A percentile compares a stretch with the other conserved stretches of the same genome.
Evolutionary conservation across 768 basidiomycete genomes (phyloP).

Genomic region (Polyporus arcularius): DNA sequence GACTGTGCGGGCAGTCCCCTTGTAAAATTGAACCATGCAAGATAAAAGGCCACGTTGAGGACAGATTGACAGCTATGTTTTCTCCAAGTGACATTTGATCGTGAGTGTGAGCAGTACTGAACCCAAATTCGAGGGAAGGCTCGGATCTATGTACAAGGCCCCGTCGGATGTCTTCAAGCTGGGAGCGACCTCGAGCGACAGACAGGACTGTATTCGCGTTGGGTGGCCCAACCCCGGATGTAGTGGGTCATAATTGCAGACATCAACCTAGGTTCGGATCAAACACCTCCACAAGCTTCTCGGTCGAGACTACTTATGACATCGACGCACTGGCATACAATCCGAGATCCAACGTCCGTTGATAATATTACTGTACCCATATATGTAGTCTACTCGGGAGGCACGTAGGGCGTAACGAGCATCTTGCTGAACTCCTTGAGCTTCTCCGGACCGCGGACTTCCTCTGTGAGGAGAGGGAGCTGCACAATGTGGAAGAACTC

Average conservation of each 20-base stretch:
- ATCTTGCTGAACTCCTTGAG: slow-evolving; percentile 91
- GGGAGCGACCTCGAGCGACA: too few species aligned
- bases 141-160: too few species aligned
- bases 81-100: too few species aligned
- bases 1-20: slow-evolving; percentile 15
- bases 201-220: too few species aligned
- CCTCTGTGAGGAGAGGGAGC: slow-evolving; percentile 92
- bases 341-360: background rate
- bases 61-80: background rate
- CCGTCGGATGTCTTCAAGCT: too few species aligned
- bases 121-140: too few species aligned
- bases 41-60: background rate
- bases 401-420: slow-evolving; percentile 80
- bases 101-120: too few species aligned
- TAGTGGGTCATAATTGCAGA: background rate
- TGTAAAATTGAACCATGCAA: slow-evolving; percentile 20
- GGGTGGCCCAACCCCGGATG: too few species aligned
- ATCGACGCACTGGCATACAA: background rate
- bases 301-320: too few species aligned
- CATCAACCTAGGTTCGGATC: background rate
- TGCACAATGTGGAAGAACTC: slow-evolving; percentile 98
- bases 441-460: slow-evolving; percentile 94
- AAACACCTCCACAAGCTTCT: too few species aligned
- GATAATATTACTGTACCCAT: slow-evolving; percentile 13
- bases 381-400: slow-evolving; percentile 29